phyloP scores from a whole-genome alignment of 2,329 filamentous ascomycete genomes.

The Paraphaeosphaeria minitans region DNA sequence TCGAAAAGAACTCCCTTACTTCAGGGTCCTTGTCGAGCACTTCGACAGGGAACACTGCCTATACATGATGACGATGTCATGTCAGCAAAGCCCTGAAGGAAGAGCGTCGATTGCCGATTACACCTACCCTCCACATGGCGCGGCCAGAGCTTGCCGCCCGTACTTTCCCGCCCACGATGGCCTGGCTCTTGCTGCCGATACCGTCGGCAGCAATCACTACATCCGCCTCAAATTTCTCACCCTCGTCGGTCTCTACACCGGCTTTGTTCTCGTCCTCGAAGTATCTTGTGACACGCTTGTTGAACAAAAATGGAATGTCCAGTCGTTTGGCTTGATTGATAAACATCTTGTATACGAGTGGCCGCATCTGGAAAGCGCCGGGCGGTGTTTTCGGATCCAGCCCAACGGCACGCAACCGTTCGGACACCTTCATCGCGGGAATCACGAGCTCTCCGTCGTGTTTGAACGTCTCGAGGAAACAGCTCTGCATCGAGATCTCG shows the following conservation, averaged over 20 bases:
- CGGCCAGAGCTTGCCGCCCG: slow-evolving; percentile 12
- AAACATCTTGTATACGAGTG: slow-evolving; percentile 8
- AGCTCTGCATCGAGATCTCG: slow-evolving; percentile 53
- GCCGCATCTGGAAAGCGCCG: slow-evolving; percentile 9
- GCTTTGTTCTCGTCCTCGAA: slow-evolving; percentile 9
- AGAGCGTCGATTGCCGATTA: background rate
- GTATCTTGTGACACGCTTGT: slow-evolving; percentile 9
- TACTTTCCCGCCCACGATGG: slow-evolving; percentile 8
- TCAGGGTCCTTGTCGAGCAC: slow-evolving; percentile 7
- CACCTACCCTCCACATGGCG: slow-evolving; percentile 11
- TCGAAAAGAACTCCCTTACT: slow-evolving; percentile 5
- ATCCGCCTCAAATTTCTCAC: slow-evolving; percentile 8
- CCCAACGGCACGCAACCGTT: slow-evolving; percentile 5
- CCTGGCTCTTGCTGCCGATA: slow-evolving; percentile 12
- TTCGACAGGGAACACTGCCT: slow-evolving; percentile 6
- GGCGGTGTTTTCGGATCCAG: slow-evolving; percentile 6
- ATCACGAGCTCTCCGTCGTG: slow-evolving; percentile 51
- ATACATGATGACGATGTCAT: background rate
- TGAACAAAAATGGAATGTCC: slow-evolving; percentile 6
- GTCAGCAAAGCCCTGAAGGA: background rate
- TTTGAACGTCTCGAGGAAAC: slow-evolving; percentile 57
- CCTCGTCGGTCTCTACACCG: slow-evolving; percentile 5
- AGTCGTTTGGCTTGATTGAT: slow-evolving; percentile 7
- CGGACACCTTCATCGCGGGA: slow-evolving; percentile 5
- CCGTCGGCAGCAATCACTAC: slow-evolving; percentile 16